Evolutionary conservation across 129 eudicot genomes (phyloP).

Genomic region (Gnaphalium uliginosum): DNA sequence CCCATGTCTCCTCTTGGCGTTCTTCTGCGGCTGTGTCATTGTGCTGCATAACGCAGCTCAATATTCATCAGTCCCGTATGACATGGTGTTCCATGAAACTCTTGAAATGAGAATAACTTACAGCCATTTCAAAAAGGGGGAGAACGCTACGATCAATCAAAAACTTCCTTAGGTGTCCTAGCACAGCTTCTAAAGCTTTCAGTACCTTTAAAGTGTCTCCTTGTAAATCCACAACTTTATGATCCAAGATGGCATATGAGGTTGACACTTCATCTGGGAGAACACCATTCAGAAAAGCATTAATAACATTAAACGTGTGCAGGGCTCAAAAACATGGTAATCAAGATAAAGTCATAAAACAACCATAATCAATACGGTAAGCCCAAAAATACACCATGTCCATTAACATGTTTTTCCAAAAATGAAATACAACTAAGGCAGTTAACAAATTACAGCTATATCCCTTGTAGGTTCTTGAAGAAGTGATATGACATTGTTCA

Average conservation of each 20-base stretch:
- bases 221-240: conserved; percentile 58
- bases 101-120: conserved; percentile 34
- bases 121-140: conserved; percentile 60
- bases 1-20: conserved; percentile 46
- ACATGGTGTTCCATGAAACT: background rate
- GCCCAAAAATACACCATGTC: background rate
- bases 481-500: background rate
- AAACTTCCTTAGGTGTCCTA: conserved; percentile 61
- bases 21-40: conserved; percentile 42
- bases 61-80: background rate
- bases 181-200: conserved; percentile 58
- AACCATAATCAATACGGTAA: background rate
- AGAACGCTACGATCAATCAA: conserved; percentile 71
- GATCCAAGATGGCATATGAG: conserved; percentile 46
- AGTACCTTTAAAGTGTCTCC: conserved; percentile 63
- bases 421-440: background rate
- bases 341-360: background rate
- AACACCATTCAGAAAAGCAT: background rate
- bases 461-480: background rate
- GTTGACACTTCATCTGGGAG: conserved; percentile 50
- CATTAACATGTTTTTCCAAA: background rate
- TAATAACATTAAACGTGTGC: background rate
- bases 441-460: background rate
- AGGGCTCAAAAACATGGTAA: too few species aligned
- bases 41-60: conserved; percentile 35